Evolutionary conservation across 2,329 filamentous ascomycete species (phyloP), one percentile per base, ranked within the genome.

Genomic region (Exophiala aquamarina): DNA sequence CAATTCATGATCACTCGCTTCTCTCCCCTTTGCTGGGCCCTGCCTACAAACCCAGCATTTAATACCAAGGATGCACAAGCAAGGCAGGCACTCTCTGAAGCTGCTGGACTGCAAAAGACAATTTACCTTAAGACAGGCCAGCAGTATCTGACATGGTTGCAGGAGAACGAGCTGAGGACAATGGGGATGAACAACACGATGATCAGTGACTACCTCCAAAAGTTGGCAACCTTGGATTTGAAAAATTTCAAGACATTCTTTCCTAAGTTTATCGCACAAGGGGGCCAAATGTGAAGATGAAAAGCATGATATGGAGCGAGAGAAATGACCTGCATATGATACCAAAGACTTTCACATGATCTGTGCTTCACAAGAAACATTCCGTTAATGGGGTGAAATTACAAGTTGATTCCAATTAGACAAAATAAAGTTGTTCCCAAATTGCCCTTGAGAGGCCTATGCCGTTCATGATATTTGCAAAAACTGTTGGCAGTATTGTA

Each of bases 41-140:
- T 97, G 5, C 82, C 95, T 28, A 82, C 82, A 31, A 86, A 91
- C 35, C 76, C 86, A 4, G 78, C 78, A 15, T 96, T 97, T 76
- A 86, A 86, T 55, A 82, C 89, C 1, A 83, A 84, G 54, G 93
- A 98, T 65, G 90, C 91, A 1, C 90, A 95, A 70, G 87, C 87
- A 26, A 87, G 87, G 65, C 86, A 91, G 66, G 87, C 96, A 1
- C 78, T 98, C 31, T 84, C 83, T 45, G 93, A 98, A 71, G 89
- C 95, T 53, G 90, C 90, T 2, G 81, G 78, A 2, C 71, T 98
- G 49, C 90, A 98, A 68, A 89, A 93, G 69, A 85, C 81, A 28
- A 93, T 98, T 53, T 92, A 96, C 64, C 78, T 81, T 58, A 97
- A 97, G 73, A 92, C 89, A 10, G 93, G 93, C 19, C 81, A 87